Evolutionary conservation across 208 protist species (phyloP).

Genomic region (Trypanosoma melophagium): DNA sequence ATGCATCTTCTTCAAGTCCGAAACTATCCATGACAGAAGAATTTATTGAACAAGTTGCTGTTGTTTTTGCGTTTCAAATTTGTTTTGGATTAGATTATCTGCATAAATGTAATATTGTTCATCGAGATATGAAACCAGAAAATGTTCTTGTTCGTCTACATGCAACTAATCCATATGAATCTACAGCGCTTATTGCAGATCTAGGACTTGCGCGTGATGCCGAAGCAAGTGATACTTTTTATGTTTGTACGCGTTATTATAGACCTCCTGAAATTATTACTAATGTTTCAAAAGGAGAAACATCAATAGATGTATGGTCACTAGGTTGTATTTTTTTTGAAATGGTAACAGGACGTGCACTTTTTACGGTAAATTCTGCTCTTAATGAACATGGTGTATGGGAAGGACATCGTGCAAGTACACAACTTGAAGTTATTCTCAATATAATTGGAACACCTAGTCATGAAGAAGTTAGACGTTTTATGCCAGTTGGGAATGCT

Average conservation of each 20-base stretch:
- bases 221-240: constrained; percentile 82
- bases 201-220: constrained; percentile 85
- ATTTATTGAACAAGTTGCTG: constrained; percentile 58
- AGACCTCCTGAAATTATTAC: constrained; percentile 95
- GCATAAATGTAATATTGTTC: constrained; percentile 89
- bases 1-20: constrained; percentile 10
- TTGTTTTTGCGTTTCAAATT: constrained; percentile 86
- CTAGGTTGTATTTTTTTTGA: constrained; percentile 95
- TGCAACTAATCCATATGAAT: constrained; percentile 57
- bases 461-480: constrained; percentile 60
- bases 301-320: constrained; percentile 92
- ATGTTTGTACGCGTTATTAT: constrained; percentile 96
- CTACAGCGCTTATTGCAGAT: constrained; percentile 78
- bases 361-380: constrained; percentile 89
- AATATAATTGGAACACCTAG: constrained; percentile 75
- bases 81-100: constrained; percentile 89
- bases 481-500: constrained; percentile 77
- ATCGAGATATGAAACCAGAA: constrained; percentile 96
- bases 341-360: constrained; percentile 87
- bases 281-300: constrained; percentile 59
- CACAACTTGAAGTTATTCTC: constrained; percentile 82
- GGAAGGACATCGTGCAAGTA: constrained; percentile 74
- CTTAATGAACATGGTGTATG: constrained; percentile 72
- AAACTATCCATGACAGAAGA: constrained; percentile 32
- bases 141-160: constrained; percentile 94